These are phyloP conservation scores for Arctium minus DNA, from an alignment of 129 eudicot species.

Conservation along the genomic window DNA sequence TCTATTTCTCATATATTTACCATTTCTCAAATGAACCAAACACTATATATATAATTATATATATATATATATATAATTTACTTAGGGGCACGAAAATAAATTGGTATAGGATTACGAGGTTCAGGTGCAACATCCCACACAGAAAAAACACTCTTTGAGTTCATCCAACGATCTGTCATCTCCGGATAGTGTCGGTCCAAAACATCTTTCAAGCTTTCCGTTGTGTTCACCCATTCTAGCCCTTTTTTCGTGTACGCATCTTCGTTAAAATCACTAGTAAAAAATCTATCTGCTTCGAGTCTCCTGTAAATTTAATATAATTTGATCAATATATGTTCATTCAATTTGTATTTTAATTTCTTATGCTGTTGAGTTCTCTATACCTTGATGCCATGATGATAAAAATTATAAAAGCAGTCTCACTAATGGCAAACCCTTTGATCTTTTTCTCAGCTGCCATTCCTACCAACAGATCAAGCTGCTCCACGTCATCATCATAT, in stretches of 20 bases:
- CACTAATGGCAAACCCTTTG: slow-evolving; percentile 64
- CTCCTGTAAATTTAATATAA: slow-evolving; percentile 31
- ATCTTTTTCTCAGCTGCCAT: slow-evolving; percentile 63
- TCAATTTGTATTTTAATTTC: background rate
- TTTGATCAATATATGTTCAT: background rate
- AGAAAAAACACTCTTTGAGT: slow-evolving; percentile 51
- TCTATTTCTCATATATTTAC: too few relatives aligned
- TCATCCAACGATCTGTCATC: slow-evolving; percentile 58
- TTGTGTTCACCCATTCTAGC: slow-evolving; percentile 54
- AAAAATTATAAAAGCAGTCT: slow-evolving; percentile 58
- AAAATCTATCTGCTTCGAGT: slow-evolving; percentile 54
- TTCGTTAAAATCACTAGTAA: slow-evolving; percentile 52
- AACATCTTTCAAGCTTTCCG: slow-evolving; percentile 63
- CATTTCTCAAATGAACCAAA: too few relatives aligned
- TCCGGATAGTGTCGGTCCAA: slow-evolving; percentile 55
- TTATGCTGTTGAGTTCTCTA: background rate
- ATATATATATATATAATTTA: background rate
- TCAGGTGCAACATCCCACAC: slow-evolving; percentile 55
- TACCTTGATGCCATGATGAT: slow-evolving; percentile 62
- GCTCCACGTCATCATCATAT: slow-evolving; percentile 51
- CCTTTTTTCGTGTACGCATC: slow-evolving; percentile 58
- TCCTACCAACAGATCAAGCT: slow-evolving; percentile 56
- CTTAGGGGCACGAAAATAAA: slow-evolving; percentile 47
- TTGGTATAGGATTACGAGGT: slow-evolving; percentile 39
- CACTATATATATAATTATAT: too few relatives aligned